These are phyloP conservation scores for Oryza glaberrima DNA, from an alignment of 176 grass and related monocot species.

Conservation along the genomic window DNA sequence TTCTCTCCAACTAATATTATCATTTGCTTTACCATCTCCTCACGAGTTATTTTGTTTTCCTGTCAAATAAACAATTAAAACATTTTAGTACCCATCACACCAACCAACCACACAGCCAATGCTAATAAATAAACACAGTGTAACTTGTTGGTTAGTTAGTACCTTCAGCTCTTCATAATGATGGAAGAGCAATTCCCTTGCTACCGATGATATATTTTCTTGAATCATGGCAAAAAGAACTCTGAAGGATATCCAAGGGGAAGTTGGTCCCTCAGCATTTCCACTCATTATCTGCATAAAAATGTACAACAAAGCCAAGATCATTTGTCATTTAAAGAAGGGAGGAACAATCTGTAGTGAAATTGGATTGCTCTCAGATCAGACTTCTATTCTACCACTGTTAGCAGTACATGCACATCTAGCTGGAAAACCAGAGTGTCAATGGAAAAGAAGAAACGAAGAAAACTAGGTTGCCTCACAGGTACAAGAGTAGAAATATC, in stretches of 20 bases:
- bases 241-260: constrained; percentile 76
- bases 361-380: constrained; percentile 6
- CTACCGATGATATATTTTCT: constrained; percentile 53
- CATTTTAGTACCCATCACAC: constrained; percentile 13
- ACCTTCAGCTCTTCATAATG: constrained; percentile 85
- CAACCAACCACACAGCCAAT: neutral
- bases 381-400: constrained; percentile 24
- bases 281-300: constrained; percentile 50
- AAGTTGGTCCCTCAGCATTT: constrained; percentile 53
- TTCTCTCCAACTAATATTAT: constrained; percentile 73
- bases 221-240: constrained; percentile 68
- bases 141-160: constrained; percentile 18
- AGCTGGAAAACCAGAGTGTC: neutral
- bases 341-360: constrained; percentile 15
- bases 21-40: constrained; percentile 74
- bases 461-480: constrained; percentile 57
- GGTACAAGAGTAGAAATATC: constrained; percentile 58
- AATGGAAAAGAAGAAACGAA: neutral
- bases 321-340: constrained; percentile 7
- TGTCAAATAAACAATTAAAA: constrained; percentile 40
- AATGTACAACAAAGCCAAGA: constrained; percentile 33
- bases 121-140: neutral
- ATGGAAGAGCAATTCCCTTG: constrained; percentile 70
- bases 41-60: constrained; percentile 65
- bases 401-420: constrained; percentile 3